These are phyloP conservation scores for Cladobotryum mycophilum DNA, from an alignment of 2,329 filamentous ascomycete genomes.

Conservation along the genomic window DNA sequence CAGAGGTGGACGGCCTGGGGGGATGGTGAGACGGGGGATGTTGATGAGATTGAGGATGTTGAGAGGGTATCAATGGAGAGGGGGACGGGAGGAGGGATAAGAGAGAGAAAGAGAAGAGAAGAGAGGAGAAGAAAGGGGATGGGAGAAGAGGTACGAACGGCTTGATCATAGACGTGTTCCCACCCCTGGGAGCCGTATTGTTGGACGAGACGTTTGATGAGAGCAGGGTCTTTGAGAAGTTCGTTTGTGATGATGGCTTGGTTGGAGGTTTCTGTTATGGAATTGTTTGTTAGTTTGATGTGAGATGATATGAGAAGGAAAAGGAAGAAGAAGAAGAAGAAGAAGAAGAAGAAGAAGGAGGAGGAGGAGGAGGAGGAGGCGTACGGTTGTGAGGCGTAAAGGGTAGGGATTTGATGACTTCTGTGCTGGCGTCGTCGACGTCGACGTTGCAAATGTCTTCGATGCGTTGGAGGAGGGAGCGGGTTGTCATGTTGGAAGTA, in stretches of 20 bases:
- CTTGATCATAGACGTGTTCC: conserved; percentile 16
- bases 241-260: conserved; percentile 16
- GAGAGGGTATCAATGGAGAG: too few relatives aligned
- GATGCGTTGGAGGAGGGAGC: conserved; percentile 11
- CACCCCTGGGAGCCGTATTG: conserved; percentile 15
- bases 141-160: conserved; percentile 5
- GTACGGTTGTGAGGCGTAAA: conserved; percentile 18
- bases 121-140: not conserved
- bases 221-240: conserved; percentile 9
- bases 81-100: not conserved
- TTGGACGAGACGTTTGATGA: conserved; percentile 11
- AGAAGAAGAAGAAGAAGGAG: not conserved
- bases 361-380: not conserved
- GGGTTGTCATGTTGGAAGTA: not conserved
- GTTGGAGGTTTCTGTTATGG: conserved; percentile 16
- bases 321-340: not conserved
- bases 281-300: not conserved
- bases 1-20: conserved; percentile 13
- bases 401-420: conserved; percentile 13
- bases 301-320: too few relatives aligned
- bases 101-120: too few relatives aligned
- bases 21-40: not conserved
- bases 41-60: too few relatives aligned
- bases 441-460: conserved; percentile 16
- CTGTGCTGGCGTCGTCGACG: conserved; percentile 15